Conservation (phyloP, 345 rosid genomes). For the Pugionium dolabratum region DNA sequence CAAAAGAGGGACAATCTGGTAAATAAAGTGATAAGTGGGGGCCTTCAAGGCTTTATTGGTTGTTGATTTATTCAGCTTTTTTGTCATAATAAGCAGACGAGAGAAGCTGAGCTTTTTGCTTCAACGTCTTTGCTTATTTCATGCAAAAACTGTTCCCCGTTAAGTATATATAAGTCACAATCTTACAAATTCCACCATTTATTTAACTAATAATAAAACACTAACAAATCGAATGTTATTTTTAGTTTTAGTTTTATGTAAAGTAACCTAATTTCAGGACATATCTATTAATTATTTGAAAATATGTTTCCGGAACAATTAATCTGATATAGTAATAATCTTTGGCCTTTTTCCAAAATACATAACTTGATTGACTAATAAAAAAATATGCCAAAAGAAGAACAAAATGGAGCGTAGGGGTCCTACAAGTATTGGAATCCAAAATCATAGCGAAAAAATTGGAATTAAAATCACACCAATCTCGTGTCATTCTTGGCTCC, state of each 20-base stretch:
- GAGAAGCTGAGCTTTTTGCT: conserved; percentile 24
- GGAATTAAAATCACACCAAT: too few relatives aligned
- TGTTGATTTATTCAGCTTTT: conserved; percentile 27
- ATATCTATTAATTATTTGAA: not conserved
- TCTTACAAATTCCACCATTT: conserved; percentile 13
- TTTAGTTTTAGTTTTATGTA: not conserved
- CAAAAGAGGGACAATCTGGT: conserved; percentile 17
- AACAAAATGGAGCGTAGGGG: conserved; percentile 30
- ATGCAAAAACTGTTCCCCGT: conserved; percentile 33
- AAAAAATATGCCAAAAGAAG: conserved; percentile 16
- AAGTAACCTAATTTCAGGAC: not conserved
- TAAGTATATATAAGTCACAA: not conserved
- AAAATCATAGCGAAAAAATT: too few relatives aligned
- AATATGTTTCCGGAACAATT: not conserved
- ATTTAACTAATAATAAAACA: conserved; percentile 13
- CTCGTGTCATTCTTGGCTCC: conserved; percentile 28
- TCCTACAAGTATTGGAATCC: conserved; percentile 17
- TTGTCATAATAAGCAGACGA: conserved; percentile 24
- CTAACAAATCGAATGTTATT: not conserved
- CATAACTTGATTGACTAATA: conserved; percentile 22
- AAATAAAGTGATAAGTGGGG: conserved; percentile 27
- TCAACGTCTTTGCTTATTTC: conserved; percentile 32
- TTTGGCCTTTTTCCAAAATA: not conserved
- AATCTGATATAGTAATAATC: conserved; percentile 15
- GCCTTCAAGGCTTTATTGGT: conserved; percentile 15